phyloP scores from a whole-genome alignment of 768 basidiomycete genomes.

The Suillus spraguei region DNA sequence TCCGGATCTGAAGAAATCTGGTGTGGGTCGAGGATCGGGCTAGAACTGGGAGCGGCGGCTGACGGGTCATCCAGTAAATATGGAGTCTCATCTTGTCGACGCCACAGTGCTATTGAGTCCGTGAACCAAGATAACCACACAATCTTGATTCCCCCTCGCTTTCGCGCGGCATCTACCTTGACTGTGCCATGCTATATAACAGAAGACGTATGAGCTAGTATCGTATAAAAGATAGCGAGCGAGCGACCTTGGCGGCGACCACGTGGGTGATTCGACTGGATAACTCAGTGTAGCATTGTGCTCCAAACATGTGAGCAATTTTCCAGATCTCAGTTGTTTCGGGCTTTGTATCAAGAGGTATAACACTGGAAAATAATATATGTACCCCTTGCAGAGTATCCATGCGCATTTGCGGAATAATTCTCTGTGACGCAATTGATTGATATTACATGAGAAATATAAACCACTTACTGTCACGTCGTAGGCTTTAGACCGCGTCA shows the following conservation, averaged over 20 bases:
- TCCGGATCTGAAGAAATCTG: constrained; percentile 69
- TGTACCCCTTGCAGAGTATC: constrained; percentile 78
- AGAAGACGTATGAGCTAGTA: constrained; percentile 12
- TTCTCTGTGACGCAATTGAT: constrained; percentile 49
- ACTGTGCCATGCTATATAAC: constrained; percentile 75
- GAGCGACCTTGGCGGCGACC: constrained; percentile 80
- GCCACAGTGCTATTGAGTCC: constrained; percentile 89
- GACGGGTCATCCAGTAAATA: constrained; percentile 73
- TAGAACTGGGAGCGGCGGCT: constrained; percentile 39
- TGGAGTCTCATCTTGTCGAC: constrained; percentile 71
- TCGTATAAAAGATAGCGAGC: constrained; percentile 5
- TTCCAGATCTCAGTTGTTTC: constrained; percentile 85
- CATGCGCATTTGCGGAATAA: constrained; percentile 81
- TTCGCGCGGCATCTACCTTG: constrained; percentile 85
- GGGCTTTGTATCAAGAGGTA: constrained; percentile 83
- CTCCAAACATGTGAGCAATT: constrained; percentile 87
- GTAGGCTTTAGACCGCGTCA: constrained; percentile 40
- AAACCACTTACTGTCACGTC: constrained; percentile 76
- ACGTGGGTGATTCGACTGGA: constrained; percentile 78
- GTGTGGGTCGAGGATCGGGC: constrained; percentile 48
- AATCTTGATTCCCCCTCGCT: constrained; percentile 76
- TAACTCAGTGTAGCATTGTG: constrained; percentile 73
- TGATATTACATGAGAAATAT: constrained; percentile 8
- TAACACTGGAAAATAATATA: constrained; percentile 92
- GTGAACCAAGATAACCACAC: constrained; percentile 91